Percentiles rank a stretch among this genome's conserved stretches.
Conservation (phyloP, 192 early-diverging fungal species). For the Backusella australiensis region DNA sequence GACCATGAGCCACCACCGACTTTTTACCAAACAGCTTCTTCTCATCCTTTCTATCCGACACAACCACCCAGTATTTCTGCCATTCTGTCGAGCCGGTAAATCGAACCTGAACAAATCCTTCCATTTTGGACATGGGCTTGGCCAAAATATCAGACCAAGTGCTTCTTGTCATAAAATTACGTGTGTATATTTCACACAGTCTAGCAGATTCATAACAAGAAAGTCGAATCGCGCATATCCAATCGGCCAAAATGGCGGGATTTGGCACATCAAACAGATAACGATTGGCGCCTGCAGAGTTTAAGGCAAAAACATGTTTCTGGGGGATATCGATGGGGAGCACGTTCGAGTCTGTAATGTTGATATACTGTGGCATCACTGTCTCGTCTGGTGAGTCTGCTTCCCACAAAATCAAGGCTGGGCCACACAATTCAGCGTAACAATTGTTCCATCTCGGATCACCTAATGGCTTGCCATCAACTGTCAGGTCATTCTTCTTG, state of each 20-base stretch:
- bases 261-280: constrained; percentile 59
- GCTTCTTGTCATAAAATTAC: constrained; percentile 45
- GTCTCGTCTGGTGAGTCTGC: constrained; percentile 40
- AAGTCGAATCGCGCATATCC: constrained; percentile 71
- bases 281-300: constrained; percentile 69
- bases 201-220: constrained; percentile 72
- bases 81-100: constrained; percentile 49
- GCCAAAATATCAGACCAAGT: constrained; percentile 49
- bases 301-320: constrained; percentile 61
- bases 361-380: constrained; percentile 67
- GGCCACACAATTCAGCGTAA: constrained; percentile 72
- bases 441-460: constrained; percentile 70
- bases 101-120: constrained; percentile 55
- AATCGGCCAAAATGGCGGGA: constrained; percentile 46
- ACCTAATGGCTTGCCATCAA: constrained; percentile 59
- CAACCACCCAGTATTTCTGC: constrained; percentile 47
- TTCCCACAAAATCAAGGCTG: constrained; percentile 64
- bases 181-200: constrained; percentile 75
- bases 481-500: constrained; percentile 62
- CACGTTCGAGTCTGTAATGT: constrained; percentile 67
- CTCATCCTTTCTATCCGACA: constrained; percentile 50
- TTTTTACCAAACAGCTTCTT: constrained; percentile 46
- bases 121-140: constrained; percentile 42
- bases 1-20: constrained; percentile 42
- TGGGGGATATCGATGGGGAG: constrained; percentile 56